Percentiles rank a stretch among this genome's conserved stretches.
These are phyloP conservation scores for Eutrema yunnanense DNA, from an alignment of 345 rosid genomes.

Conservation along the genomic window DNA sequence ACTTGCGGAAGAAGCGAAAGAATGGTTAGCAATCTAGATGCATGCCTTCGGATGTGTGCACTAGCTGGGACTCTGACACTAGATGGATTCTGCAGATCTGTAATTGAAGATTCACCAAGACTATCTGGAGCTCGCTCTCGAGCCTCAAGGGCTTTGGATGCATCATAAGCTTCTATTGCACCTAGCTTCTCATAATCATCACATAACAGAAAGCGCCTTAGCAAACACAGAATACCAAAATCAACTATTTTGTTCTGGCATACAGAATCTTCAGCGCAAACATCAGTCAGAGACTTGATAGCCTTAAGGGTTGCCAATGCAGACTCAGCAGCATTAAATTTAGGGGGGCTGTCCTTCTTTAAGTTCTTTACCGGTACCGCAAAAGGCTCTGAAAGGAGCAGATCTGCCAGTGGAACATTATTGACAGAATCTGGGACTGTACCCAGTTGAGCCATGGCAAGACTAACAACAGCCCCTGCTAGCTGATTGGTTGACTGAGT, in stretches of 20 bases:
- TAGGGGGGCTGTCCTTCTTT: conserved; percentile 61
- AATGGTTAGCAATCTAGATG: conserved; percentile 75
- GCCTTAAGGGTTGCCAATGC: conserved; percentile 86
- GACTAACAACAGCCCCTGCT: conserved; percentile 75
- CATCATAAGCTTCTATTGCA: conserved; percentile 88
- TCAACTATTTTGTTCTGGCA: conserved; percentile 65
- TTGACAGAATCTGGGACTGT: conserved; percentile 40
- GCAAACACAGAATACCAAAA: conserved; percentile 73
- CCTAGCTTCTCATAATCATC: conserved; percentile 96
- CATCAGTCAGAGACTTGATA: conserved; percentile 75
- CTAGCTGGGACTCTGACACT: conserved; percentile 83
- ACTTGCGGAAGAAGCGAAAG: conserved; percentile 79
- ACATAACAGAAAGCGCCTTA: conserved; percentile 67
- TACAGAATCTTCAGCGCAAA: conserved; percentile 60
- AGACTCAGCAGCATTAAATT: conserved; percentile 76
- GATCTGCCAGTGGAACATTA: conserved; percentile 64
- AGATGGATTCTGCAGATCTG: conserved; percentile 42
- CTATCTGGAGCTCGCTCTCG: conserved; percentile 42
- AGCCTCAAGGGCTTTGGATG: conserved; percentile 64
- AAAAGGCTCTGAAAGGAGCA: conserved; percentile 86
- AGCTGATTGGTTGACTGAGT: conserved; percentile 64
- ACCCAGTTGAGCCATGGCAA: conserved; percentile 60
- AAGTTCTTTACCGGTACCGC: conserved; percentile 52
- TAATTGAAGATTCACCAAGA: conserved; percentile 38
- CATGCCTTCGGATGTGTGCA: conserved; percentile 89